Percentiles rank a stretch among this genome's conserved stretches.
phyloP scores from a whole-genome alignment of 257 asterid species.

The Solanum corneliomulleri region DNA sequence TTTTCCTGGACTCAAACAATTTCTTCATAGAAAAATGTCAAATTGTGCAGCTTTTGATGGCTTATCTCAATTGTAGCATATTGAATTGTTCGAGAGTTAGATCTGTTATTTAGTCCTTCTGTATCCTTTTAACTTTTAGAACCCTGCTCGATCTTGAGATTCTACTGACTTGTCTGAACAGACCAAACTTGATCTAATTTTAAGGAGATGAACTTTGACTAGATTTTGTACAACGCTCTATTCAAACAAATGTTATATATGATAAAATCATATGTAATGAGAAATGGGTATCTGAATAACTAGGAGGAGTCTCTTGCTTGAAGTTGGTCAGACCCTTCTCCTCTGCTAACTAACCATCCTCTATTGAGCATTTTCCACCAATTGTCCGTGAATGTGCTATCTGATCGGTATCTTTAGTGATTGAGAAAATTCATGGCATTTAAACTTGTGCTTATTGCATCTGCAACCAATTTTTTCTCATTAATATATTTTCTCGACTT shows the following conservation, averaged over 20 bases:
- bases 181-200: background rate
- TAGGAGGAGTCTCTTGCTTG: background rate
- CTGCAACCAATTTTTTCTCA: background rate
- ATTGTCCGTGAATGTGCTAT: background rate
- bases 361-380: background rate
- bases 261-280: background rate
- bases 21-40: background rate
- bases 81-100: background rate
- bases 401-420: background rate
- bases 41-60: background rate
- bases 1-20: background rate
- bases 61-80: background rate
- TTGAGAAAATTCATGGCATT: background rate
- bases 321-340: background rate
- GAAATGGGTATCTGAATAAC: background rate
- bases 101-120: background rate
- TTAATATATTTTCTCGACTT: background rate
- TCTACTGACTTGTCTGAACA: background rate
- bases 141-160: background rate
- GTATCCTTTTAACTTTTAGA: background rate
- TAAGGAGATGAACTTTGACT: background rate
- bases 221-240: background rate
- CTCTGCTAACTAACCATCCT: background rate
- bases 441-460: background rate
- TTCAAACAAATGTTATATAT: background rate